Base-by-base conservation (phyloP, 73 alveolate species). In the Paramecium caudatum region DNA sequence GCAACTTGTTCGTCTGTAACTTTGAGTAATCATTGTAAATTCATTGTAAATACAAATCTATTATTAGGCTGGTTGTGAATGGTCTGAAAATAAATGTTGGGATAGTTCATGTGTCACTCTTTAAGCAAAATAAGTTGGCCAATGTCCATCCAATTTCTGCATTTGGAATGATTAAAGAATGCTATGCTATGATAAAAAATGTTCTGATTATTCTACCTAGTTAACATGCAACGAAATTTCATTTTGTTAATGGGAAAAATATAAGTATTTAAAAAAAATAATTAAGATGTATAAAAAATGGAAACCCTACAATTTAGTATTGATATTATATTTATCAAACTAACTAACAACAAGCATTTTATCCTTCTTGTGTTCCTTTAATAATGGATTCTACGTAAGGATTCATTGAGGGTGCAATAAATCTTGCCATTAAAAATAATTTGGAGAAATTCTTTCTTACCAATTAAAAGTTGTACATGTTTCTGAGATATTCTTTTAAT, bases 351-450 rank as follows among this genome's bases (percentile, higher is more conserved):
- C 80, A 55, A 27, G 80, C 45, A 55, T 10, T 55, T 55, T 55
- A 37, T 27, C 45, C 80, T 1, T 55, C 80, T 6, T 23, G 23
- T 55, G 80, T 55, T 55, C 80, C 80, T 55, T 55, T 55, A 9
- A 55, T 21, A 10, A 55, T 55, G 2, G 46, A 55, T 55, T 5
- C 7, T 27, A 55, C 30, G 3, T 55, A 46, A 13, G 61, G 61
- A 46, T 46, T 46, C 61, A 55, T 55, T 23, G 45, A 55, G 9
- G 80, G 30, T 2, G 80, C 30, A 37, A 55, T 5, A 55, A 55
- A 55, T 55, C 80, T 55, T 23, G 80, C 80, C 4, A 55, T 43
- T 21, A 55, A 55, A 55, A 55, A 55, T 27, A 27, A 55, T 5
- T 55, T 23, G 45, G 46, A 10, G 30, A 27, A 55, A 55, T 37